phyloP scores from a whole-genome alignment of 2,329 filamentous ascomycete genomes.

The Hypoxylon sp. region DNA sequence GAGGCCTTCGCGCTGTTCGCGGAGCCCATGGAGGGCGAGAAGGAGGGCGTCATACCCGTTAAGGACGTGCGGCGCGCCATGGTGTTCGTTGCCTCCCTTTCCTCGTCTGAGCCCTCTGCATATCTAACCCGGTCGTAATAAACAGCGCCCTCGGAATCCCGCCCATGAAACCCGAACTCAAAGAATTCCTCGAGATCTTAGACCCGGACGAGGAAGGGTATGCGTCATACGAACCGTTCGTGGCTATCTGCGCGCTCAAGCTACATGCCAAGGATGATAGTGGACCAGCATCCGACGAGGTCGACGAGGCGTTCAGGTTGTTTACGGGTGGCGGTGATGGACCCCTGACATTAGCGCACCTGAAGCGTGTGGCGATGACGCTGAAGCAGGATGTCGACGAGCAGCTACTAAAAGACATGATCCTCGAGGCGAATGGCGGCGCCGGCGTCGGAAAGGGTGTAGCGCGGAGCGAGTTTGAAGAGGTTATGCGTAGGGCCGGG shows the following conservation, averaged over 20 bases:
- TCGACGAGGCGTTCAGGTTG: slow-evolving; percentile 84
- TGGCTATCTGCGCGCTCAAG: slow-evolving; percentile 90
- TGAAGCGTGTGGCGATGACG: slow-evolving; percentile 82
- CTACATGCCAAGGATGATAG: slow-evolving; percentile 72
- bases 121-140: neutral
- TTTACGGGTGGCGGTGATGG: slow-evolving; percentile 72
- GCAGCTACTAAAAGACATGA: slow-evolving; percentile 90
- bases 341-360: slow-evolving; percentile 83
- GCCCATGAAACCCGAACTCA: slow-evolving; percentile 75
- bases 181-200: slow-evolving; percentile 81
- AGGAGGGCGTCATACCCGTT: slow-evolving; percentile 76
- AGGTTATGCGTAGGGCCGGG: slow-evolving; percentile 86
- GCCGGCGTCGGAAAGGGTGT: slow-evolving; percentile 79
- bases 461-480: slow-evolving; percentile 83
- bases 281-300: slow-evolving; percentile 65
- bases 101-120: neutral
- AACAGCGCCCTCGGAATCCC: slow-evolving; percentile 83
- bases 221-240: slow-evolving; percentile 83
- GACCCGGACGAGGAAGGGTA: slow-evolving; percentile 86
- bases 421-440: slow-evolving; percentile 91
- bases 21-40: slow-evolving; percentile 77
- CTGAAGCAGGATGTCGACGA: slow-evolving; percentile 89
- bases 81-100: slow-evolving; percentile 66
- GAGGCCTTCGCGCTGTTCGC: slow-evolving; percentile 90
- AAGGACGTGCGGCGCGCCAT: slow-evolving; percentile 78